Evolutionary conservation across 2,329 filamentous ascomycete genomes (phyloP).

Genomic region (Colletotrichum coccodes): DNA sequence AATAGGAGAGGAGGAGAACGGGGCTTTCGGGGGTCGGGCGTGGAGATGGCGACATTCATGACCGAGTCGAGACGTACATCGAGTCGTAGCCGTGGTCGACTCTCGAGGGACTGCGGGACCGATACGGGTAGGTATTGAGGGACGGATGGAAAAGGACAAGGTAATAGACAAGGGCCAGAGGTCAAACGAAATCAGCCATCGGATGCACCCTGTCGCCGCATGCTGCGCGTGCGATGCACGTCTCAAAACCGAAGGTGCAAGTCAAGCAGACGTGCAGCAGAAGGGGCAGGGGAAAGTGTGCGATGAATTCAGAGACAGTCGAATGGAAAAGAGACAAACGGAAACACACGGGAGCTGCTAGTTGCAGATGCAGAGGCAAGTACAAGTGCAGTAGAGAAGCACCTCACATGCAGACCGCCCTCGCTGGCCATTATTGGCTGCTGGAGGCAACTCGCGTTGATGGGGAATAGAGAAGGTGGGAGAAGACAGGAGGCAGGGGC

Average conservation of each 20-base stretch:
- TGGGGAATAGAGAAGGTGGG: not conserved
- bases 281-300: constrained; percentile 8
- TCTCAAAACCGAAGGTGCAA: constrained; percentile 25
- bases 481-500: constrained; percentile 4
- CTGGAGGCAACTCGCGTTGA: not conserved
- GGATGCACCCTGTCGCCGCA: constrained; percentile 20
- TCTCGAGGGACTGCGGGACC: not conserved
- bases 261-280: constrained; percentile 31
- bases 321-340: constrained; percentile 20
- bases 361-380: not conserved
- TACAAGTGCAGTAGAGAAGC: constrained; percentile 3
- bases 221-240: constrained; percentile 28
- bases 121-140: not conserved
- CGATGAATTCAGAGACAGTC: constrained; percentile 11
- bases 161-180: not conserved
- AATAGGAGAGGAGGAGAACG: constrained; percentile 21
- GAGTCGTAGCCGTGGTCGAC: constrained; percentile 11
- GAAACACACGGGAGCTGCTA: constrained; percentile 17
- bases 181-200: constrained; percentile 18
- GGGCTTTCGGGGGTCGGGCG: constrained; percentile 2
- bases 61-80: constrained; percentile 24
- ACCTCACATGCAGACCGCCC: constrained; percentile 24
- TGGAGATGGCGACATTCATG: constrained; percentile 24
- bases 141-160: too few species aligned
- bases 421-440: constrained; percentile 19